Evolutionary conservation across 768 basidiomycete genomes (phyloP).

Genomic region (Rhodotorula kratochvilovae): DNA sequence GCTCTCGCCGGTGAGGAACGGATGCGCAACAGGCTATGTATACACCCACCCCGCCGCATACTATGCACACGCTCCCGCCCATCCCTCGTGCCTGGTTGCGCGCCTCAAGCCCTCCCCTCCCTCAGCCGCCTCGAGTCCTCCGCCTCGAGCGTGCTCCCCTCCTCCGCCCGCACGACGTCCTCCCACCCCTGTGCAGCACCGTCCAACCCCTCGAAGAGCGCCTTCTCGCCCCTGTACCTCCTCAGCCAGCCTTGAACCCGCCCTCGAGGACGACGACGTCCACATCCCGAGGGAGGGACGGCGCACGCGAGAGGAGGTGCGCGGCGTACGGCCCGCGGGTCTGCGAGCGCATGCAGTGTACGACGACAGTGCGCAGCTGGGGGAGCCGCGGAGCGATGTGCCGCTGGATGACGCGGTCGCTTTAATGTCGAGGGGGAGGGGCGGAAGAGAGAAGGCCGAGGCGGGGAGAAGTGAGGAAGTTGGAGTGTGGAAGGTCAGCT

Average conservation of each 20-base stretch:
- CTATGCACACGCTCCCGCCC: neutral
- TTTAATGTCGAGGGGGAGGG: neutral
- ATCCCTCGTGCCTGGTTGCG: too few species aligned
- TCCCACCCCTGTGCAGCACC: conserved; percentile 13
- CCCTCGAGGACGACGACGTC: conserved; percentile 19
- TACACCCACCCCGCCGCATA: too few species aligned
- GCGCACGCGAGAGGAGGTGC: neutral
- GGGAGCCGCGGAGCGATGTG: conserved; percentile 6
- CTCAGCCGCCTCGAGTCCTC: conserved; percentile 24
- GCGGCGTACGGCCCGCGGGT: conserved; percentile 36
- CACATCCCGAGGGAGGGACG: neutral
- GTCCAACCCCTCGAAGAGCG: conserved; percentile 15
- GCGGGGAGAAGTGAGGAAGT: too few species aligned
- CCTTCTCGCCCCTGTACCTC: conserved; percentile 9
- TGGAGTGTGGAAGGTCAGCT: too few species aligned
- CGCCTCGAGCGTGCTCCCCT: conserved; percentile 19
- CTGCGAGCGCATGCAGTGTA: conserved; percentile 34
- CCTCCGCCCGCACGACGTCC: conserved; percentile 9
- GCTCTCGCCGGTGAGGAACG: too few species aligned
- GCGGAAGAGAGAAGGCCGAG: too few species aligned
- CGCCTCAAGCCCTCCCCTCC: too few species aligned
- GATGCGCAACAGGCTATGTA: too few species aligned
- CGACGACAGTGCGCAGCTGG: neutral
- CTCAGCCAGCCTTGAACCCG: conserved; percentile 23
- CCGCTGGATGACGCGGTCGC: neutral